Percentiles rank a stretch among this genome's conserved stretches.
Evolutionary conservation across 2,329 filamentous ascomycete genomes (phyloP).

Genomic region (Stachybotrys chlorohalonatus): DNA sequence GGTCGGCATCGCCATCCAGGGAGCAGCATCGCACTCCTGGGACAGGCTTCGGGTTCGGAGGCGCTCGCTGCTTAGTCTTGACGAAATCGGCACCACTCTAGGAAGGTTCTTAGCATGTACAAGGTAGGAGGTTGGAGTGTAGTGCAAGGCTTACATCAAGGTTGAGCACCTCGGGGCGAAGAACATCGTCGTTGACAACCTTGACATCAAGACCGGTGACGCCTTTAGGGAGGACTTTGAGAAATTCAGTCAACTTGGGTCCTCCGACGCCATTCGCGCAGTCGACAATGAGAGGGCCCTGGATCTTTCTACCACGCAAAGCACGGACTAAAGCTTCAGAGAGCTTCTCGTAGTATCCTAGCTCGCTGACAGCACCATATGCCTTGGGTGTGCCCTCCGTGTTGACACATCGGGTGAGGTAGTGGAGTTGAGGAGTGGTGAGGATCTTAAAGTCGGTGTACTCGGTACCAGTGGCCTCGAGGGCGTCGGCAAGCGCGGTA

Average conservation of each 20-base stretch:
- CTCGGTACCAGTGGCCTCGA: conserved; percentile 66
- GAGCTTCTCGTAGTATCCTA: conserved; percentile 93
- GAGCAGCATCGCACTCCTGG: conserved; percentile 77
- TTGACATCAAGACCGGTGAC: conserved; percentile 70
- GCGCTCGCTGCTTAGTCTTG: conserved; percentile 91
- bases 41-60: conserved; percentile 69
- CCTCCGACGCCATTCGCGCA: conserved; percentile 96
- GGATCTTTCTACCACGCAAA: conserved; percentile 66
- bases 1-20: conserved; percentile 90
- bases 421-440: conserved; percentile 97
- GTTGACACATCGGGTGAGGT: conserved; percentile 89
- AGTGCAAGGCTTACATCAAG: conserved; percentile 56
- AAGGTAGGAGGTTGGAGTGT: neutral
- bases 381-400: conserved; percentile 78
- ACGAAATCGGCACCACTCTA: conserved; percentile 93
- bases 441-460: conserved; percentile 81
- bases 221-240: conserved; percentile 69
- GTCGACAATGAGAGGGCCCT: conserved; percentile 74
- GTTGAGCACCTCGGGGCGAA: conserved; percentile 83
- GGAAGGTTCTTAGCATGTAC: neutral
- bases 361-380: conserved; percentile 83
- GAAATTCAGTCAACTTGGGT: conserved; percentile 76
- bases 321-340: conserved; percentile 75
- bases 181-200: conserved; percentile 86
- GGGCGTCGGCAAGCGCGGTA: conserved; percentile 66